Base-by-base conservation (phyloP, 768 basidiomycete genomes). In the Peribolospora kevripleyi region DNA sequence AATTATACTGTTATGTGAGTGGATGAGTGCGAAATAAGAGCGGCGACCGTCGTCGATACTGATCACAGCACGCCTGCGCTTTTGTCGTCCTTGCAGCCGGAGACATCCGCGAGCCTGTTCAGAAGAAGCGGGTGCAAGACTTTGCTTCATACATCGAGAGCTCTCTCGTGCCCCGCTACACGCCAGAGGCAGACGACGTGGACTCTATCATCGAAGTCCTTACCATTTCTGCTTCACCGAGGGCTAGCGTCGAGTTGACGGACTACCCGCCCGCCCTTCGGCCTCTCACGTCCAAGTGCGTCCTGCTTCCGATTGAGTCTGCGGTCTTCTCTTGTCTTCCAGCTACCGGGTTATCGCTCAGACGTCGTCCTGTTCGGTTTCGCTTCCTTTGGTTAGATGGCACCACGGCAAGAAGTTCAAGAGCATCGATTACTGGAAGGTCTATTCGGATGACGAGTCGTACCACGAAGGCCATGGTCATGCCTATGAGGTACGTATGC, bases 181-280 rank as follows among this genome's bases (percentile, higher is more conserved):
- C 63, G 10, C 62, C 62, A 7, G 13, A n/a, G 25, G 11, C 42
- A 7, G 13, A 48, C 38, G 46, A 47, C 7, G 48, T 60, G 0
- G 55, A 53, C 50, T 50, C 55, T 3, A 48, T 63, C 42, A 60
- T 63, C 46, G 64, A 66, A 14, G 57, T 64, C n/a, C 61, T 73
- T 10, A 76, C 68, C 2, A 64, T 61, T 39, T 36, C 1, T 43
- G 7, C 6, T 13, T 40, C 25, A 7, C 43, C 43, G 43, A 45
- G 43, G 43, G 13, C 43, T 7, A 7, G 8, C 13, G 13, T 45
- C 43, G 43, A 45, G 43, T 13, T 45, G 43, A 45, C 7, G 7
- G 43, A 45, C 43, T 37, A 7, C 51, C 11, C 46, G 0, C 13
- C 3, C 37, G 3, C 7, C 1, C 40, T 13, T 7, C 9, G 47